Conservation (phyloP, 2,329 filamentous ascomycete genomes). For the Exophiala viscosa region DNA sequence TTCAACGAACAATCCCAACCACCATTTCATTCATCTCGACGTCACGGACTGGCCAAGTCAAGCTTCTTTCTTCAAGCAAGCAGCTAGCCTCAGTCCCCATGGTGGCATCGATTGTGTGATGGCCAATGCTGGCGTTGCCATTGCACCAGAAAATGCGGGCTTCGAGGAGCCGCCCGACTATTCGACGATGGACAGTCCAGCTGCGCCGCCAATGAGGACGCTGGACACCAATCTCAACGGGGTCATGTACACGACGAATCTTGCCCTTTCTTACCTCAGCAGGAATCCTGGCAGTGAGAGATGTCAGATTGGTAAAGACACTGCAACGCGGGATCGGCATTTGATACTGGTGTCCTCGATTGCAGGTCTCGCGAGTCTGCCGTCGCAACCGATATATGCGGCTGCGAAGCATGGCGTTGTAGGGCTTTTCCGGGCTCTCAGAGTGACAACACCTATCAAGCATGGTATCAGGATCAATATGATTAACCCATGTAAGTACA, state of each 20-base stretch:
- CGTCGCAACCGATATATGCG: constrained; percentile 52
- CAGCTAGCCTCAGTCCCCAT: constrained; percentile 51
- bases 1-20: constrained; percentile 57
- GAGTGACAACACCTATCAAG: constrained; percentile 45
- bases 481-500: constrained; percentile 52
- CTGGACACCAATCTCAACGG: constrained; percentile 63
- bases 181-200: constrained; percentile 20
- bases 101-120: constrained; percentile 61
- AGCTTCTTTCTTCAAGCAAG: constrained; percentile 59
- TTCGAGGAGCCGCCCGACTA: constrained; percentile 47
- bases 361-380: constrained; percentile 48
- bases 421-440: constrained; percentile 60
- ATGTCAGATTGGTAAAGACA: constrained; percentile 31
- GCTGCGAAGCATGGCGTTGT: constrained; percentile 64
- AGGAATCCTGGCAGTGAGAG: constrained; percentile 49
- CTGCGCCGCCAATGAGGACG: constrained; percentile 50
- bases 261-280: constrained; percentile 50
- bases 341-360: constrained; percentile 62
- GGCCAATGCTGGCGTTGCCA: constrained; percentile 63
- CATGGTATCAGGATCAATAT: constrained; percentile 61
- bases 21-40: constrained; percentile 52
- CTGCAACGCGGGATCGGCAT: constrained; percentile 51
- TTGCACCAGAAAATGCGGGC: constrained; percentile 31
- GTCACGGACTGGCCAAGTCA: constrained; percentile 64
- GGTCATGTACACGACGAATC: constrained; percentile 62